Conservation (phyloP, 2,329 filamentous ascomycete species). For the Talaromyces sp. region DNA sequence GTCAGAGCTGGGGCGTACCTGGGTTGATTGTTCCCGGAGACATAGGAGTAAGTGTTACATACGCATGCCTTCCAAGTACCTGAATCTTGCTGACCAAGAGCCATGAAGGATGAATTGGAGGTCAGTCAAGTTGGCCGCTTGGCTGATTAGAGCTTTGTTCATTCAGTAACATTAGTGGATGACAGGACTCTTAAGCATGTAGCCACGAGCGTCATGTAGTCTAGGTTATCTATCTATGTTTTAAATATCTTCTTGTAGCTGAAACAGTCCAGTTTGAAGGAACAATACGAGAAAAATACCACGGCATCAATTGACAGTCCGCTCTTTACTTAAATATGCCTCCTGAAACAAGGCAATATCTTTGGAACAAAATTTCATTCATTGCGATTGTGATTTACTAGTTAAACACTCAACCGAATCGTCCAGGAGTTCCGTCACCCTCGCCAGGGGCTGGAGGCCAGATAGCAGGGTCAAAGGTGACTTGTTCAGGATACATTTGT, state of each 20-base stretch:
- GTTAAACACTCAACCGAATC: neutral
- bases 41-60: neutral
- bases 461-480: neutral
- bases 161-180: too few relatives aligned
- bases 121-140: neutral
- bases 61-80: too few relatives aligned
- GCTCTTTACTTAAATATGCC: neutral
- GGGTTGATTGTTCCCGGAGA: constrained; percentile 3
- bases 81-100: neutral
- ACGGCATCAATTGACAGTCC: too few relatives aligned
- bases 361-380: neutral
- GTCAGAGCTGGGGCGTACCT: neutral
- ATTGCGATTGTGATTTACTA: neutral
- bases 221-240: too few relatives aligned
- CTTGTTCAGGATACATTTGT: neutral
- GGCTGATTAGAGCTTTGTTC: neutral
- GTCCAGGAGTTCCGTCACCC: neutral
- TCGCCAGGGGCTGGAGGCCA: neutral
- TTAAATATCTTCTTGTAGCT: too few relatives aligned
- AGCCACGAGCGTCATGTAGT: too few relatives aligned
- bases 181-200: too few relatives aligned
- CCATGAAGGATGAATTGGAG: neutral
- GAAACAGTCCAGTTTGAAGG: too few relatives aligned
- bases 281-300: too few relatives aligned
- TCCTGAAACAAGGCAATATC: neutral